Conservation (phyloP, 2,329 filamentous ascomycete species). For the Fusarium veterinarium region DNA sequence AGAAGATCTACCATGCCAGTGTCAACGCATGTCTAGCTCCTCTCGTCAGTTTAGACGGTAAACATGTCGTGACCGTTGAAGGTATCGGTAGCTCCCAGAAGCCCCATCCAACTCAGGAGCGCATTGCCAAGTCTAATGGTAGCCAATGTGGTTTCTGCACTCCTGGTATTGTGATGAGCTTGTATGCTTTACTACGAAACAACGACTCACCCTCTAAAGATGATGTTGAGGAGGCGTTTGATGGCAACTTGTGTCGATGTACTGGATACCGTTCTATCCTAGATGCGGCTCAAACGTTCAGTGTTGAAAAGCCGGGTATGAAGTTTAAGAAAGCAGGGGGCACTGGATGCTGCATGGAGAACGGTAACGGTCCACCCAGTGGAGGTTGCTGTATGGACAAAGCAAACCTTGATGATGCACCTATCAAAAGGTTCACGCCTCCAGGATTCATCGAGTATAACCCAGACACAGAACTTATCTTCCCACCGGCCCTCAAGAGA, state of each 20-base stretch:
- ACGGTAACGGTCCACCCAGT: slow-evolving; percentile 55
- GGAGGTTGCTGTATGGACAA: slow-evolving; percentile 77
- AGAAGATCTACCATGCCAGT: slow-evolving; percentile 93
- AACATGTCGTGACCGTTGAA: slow-evolving; percentile 98
- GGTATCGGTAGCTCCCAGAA: slow-evolving; percentile 89
- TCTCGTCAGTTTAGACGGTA: slow-evolving; percentile 91
- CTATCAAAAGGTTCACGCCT: slow-evolving; percentile 78
- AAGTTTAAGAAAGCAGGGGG: slow-evolving; percentile 59
- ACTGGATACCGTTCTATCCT: slow-evolving; percentile 95
- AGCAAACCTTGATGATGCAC: slow-evolving; percentile 59
- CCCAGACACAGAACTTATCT: slow-evolving; percentile 93
- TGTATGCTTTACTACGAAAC: slow-evolving; percentile 93
- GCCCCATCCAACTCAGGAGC: slow-evolving; percentile 90
- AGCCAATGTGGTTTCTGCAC: slow-evolving; percentile 97
- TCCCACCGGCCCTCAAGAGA: slow-evolving; percentile 86
- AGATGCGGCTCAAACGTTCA: slow-evolving; percentile 93
- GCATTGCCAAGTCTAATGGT: slow-evolving; percentile 90
- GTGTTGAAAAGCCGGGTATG: slow-evolving; percentile 59
- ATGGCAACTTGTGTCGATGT: slow-evolving; percentile 95
- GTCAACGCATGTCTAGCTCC: slow-evolving; percentile 97
- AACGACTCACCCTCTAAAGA: slow-evolving; percentile 80
- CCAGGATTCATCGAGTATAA: slow-evolving; percentile 96
- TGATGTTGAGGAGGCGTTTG: slow-evolving; percentile 94
- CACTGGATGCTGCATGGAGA: slow-evolving; percentile 79
- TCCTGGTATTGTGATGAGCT: slow-evolving; percentile 96